phyloP scores from a whole-genome alignment of 1,284 basidiomycete species.

The Mycocalia duriaeana region DNA sequence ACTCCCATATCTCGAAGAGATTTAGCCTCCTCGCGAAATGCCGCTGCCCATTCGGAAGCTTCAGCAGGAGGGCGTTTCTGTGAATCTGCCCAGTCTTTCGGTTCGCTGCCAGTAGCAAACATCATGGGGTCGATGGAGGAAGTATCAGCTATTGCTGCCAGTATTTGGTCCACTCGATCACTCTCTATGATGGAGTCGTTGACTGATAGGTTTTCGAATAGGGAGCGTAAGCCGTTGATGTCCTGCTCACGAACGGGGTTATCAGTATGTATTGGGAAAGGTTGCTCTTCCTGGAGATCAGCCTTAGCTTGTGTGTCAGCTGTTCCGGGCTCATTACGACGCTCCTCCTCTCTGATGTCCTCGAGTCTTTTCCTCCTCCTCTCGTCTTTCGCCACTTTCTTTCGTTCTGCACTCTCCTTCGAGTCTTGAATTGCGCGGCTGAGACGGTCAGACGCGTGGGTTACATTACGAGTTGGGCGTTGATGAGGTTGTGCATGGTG shows the following conservation, averaged over 20 bases:
- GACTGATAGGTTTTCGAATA: not conserved
- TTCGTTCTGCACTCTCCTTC: not conserved
- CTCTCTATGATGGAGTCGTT: not conserved
- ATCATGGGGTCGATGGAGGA: constrained; percentile 5
- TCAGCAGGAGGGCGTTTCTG: constrained; percentile 11
- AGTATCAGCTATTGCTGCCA: constrained; percentile 8
- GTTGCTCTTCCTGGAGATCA: no score
- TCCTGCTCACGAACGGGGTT: not conserved
- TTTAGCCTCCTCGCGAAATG: constrained; percentile 17
- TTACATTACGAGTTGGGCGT: no score
- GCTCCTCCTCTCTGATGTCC: constrained; percentile 6
- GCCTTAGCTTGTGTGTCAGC: constrained; percentile 2
- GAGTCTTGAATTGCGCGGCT: not conserved
- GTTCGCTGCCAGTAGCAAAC: constrained; percentile 16
- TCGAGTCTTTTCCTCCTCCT: constrained; percentile 1
- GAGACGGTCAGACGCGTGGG: not conserved
- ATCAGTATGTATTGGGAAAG: not conserved
- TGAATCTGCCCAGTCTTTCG: constrained; percentile 18
- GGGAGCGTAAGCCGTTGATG: not conserved
- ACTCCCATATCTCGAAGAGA: constrained; percentile 20
- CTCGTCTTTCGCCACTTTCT: not conserved
- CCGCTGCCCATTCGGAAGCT: constrained; percentile 18
- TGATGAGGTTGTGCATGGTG: no score
- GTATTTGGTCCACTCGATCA: constrained; percentile 5
- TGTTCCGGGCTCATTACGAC: constrained; percentile 1